These are phyloP conservation scores for Lipomyces sp. DNA, from an alignment of 805 yeast species.

Conservation along the genomic window DNA sequence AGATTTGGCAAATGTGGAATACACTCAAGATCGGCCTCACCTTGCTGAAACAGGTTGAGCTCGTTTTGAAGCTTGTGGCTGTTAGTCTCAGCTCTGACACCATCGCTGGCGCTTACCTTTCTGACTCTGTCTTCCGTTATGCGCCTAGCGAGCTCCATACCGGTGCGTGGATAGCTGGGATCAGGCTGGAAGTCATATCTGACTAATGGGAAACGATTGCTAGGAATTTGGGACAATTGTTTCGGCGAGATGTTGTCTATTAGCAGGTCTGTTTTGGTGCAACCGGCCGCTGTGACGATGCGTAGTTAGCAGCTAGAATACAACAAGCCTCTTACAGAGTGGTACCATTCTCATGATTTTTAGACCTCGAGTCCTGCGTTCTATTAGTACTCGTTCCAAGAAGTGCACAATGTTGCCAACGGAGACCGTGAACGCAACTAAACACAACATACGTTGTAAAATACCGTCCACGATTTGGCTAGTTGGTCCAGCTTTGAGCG, in stretches of 20 bases:
- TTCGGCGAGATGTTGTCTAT: background rate
- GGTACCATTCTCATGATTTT: background rate
- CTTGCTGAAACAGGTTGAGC: conserved; percentile 2
- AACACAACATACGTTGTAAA: conserved; percentile 4
- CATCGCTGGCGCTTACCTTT: background rate
- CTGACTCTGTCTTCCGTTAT: background rate
- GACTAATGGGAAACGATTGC: background rate
- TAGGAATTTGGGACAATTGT: background rate
- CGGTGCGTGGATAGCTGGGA: background rate
- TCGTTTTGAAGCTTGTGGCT: background rate
- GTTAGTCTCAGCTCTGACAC: background rate
- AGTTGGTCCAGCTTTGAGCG: background rate
- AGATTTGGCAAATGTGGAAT: background rate
- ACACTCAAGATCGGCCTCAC: background rate
- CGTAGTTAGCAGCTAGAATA: background rate
- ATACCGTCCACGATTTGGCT: conserved; percentile 11
- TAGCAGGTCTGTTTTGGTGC: background rate
- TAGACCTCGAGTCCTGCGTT: background rate
- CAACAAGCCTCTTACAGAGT: background rate
- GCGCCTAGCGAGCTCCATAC: background rate
- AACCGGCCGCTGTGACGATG: background rate
- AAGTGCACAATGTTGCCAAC: too few relatives aligned
- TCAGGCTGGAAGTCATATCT: background rate
- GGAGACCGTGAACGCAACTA: background rate
- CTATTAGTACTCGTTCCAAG: background rate